phyloP scores from a whole-genome alignment of 2,329 filamentous ascomycete species.

The Trichoderma koningiopsis region DNA sequence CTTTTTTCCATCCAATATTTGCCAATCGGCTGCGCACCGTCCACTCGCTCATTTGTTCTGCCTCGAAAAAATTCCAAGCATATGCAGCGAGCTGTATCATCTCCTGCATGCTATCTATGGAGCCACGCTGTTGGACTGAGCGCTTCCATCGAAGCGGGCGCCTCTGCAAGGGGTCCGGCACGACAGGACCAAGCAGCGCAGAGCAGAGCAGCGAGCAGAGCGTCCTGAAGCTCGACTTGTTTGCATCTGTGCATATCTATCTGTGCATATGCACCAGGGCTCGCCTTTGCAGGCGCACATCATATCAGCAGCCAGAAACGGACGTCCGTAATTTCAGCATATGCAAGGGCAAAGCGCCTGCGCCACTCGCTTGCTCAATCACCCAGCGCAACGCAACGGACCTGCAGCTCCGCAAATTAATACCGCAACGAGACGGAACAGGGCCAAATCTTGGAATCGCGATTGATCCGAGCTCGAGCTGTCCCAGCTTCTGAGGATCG shows the following conservation, averaged over 20 bases:
- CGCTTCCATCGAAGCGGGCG: background rate
- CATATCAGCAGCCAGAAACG: background rate
- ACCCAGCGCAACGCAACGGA: background rate
- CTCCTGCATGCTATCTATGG: background rate
- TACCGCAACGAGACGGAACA: background rate
- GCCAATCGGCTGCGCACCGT: background rate
- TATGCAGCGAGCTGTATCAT: background rate
- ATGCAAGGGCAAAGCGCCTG: conserved; percentile 17
- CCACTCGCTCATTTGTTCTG: background rate
- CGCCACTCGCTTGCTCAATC: conserved; percentile 11
- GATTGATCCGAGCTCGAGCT: background rate
- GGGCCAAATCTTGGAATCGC: background rate
- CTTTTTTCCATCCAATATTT: background rate
- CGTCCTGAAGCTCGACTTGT: background rate
- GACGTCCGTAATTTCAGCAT: conserved; percentile 5
- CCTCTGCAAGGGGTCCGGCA: background rate
- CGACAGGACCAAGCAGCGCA: background rate
- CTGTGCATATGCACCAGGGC: background rate
- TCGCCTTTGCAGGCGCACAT: background rate
- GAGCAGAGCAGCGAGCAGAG: background rate
- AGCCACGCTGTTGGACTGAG: background rate
- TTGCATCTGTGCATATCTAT: conserved; percentile 6
- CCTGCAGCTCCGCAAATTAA: conserved; percentile 8
- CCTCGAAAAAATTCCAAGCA: background rate
- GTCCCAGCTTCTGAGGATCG: background rate